Base-by-base conservation (phyloP, 2,329 filamentous ascomycete genomes). In the Claviceps pazoutovae region DNA sequence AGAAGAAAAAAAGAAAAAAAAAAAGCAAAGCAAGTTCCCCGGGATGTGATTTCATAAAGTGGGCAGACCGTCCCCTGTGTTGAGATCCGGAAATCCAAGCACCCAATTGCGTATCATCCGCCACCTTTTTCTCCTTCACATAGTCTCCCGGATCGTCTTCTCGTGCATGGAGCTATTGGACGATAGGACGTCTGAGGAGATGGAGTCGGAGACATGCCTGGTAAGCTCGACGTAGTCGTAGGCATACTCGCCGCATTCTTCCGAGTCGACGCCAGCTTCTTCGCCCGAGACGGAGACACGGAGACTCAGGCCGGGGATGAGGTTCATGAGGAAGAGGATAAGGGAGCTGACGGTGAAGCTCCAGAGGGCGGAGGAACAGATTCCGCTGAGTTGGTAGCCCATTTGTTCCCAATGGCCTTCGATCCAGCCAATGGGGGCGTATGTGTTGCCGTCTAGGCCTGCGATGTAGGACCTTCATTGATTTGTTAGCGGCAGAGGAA, bases 211-310 rank as follows among this genome's bases (percentile, higher is more conserved):
- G 51, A 89, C 79, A 59, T 90, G 84, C 51, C 77, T 73, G 42
- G 72, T 73, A 47, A 80, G 63, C 76, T 89, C 85, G 59, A 89
- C 85, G 65, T 89, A 89, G 66, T 89, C 85, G 71, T 88, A 89
- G 30, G 85, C 85, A 61, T 89, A 89, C 69, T 90, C 86, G 67
- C 86, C 86, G 49, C 88, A 81, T 71, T 89, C 82, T 64, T 79
- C 78, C 61, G 88, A 84, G 61, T 89, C 86, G 34, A 81, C 70
- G 49, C 84, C 84, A 23, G 84, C 71, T 50, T 86, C 75, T 68
- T 87, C 84, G 49, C 84, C 82, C 59, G 83, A 81, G 57, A 80
- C 71, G 14, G 73, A 71, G 53, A 82, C 83, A 51, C 84, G 81
- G 48, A 88, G 78, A 58, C 82, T 80, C 36, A 87, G 73, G 26